A percentile compares a stretch with the other conserved stretches of the same genome.
Evolutionary conservation across 73 alveolate genomes (phyloP).

Genomic region (Breviolum minutum): DNA sequence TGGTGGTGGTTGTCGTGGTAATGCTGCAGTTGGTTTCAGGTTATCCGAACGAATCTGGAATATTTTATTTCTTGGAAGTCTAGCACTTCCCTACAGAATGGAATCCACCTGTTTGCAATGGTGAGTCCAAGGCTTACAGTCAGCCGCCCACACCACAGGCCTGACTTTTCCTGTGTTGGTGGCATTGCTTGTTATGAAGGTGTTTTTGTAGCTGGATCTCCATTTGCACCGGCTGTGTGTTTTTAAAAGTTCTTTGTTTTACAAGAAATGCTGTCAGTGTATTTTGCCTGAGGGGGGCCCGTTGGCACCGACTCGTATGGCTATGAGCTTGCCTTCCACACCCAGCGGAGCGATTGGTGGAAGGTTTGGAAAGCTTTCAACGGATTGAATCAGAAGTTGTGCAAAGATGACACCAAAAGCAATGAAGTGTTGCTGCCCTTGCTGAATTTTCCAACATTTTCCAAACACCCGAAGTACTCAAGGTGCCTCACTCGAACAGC

Average conservation of each 20-base stretch:
- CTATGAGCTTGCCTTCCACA: slow-evolving; percentile 88
- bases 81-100: no score
- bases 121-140: slow-evolving; percentile 42
- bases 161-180: neutral
- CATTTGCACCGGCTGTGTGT: neutral
- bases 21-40: no score
- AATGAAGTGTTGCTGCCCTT: neutral
- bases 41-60: no score
- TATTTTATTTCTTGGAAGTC: no score
- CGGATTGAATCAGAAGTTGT: neutral
- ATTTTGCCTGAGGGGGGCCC: slow-evolving; percentile 29
- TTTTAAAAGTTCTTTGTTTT: no score
- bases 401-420: neutral
- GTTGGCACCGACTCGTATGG: slow-evolving; percentile 81
- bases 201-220: no score
- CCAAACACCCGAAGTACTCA: no score
- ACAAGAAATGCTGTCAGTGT: neutral
- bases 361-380: neutral
- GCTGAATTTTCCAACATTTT: no score
- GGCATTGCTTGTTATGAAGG: no score
- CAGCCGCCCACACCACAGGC: slow-evolving; percentile 94
- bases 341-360: slow-evolving; percentile 64
- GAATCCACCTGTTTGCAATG: no score
- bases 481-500: slow-evolving; percentile 77
- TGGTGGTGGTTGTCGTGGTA: no score